phyloP scores from a whole-genome alignment of 148 eudicot genomes.

The Polygonum maritimum region DNA sequence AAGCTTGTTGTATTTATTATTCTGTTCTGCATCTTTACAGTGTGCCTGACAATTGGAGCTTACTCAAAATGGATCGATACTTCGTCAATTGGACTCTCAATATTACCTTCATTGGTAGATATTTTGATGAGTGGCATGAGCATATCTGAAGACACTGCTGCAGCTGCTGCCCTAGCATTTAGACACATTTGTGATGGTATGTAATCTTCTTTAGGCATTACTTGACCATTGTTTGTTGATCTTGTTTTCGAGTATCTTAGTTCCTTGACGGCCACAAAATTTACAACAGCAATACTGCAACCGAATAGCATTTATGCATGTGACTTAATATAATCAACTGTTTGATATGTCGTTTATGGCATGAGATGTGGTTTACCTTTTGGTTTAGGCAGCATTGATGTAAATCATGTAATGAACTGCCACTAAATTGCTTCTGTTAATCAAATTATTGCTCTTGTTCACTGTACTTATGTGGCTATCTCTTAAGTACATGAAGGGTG shows the following conservation, averaged over 20 bases:
- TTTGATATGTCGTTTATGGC: background rate
- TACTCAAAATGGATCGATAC: conserved; percentile 98
- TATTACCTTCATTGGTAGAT: conserved; percentile 77
- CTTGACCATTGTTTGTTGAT: background rate
- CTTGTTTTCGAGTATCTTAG: background rate
- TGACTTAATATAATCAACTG: background rate
- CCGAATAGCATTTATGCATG: background rate
- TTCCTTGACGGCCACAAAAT: background rate
- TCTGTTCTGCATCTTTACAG: conserved; percentile 22
- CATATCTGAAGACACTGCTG: conserved; percentile 91
- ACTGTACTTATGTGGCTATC: background rate
- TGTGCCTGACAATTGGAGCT: conserved; percentile 87
- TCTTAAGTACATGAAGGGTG: background rate
- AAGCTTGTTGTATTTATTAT: background rate
- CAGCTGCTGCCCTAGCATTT: conserved; percentile 92
- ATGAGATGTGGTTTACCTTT: background rate
- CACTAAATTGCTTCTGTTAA: background rate
- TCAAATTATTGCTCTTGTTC: background rate
- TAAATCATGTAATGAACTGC: background rate
- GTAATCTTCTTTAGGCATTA: conserved; percentile 2
- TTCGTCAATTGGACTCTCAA: conserved; percentile 64
- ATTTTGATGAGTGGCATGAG: conserved; percentile 96
- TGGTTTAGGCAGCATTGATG: background rate
- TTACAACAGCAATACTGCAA: background rate
- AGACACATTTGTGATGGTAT: conserved; percentile 91